Evolutionary conservation across 2,329 filamentous ascomycete genomes (phyloP).

Genomic region (Aspergillus intermedius): DNA sequence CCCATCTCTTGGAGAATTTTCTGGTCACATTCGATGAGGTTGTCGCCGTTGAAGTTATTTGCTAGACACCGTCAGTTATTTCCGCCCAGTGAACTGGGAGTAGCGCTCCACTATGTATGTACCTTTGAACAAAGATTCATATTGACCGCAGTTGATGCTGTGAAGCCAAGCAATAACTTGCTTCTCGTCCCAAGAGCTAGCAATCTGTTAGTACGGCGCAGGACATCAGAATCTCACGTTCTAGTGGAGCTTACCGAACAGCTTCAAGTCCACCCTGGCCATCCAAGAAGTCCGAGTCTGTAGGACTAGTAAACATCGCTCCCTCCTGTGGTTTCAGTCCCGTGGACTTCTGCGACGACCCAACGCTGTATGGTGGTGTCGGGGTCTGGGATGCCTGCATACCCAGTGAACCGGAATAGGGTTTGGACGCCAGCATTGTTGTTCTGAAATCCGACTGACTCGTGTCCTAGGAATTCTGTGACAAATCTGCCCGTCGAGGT

Average conservation of each 20-base stretch:
- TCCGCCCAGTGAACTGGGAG: background rate
- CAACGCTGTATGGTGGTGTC: slow-evolving; percentile 26
- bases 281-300: slow-evolving; percentile 88
- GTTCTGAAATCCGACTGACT: background rate
- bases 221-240: background rate
- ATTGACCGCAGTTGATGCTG: slow-evolving; percentile 87
- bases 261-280: slow-evolving; percentile 64
- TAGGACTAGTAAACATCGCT: slow-evolving; percentile 65
- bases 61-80: slow-evolving; percentile 36
- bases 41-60: slow-evolving; percentile 97
- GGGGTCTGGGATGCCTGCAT: slow-evolving; percentile 29
- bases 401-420: slow-evolving; percentile 29
- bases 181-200: slow-evolving; percentile 77
- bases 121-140: slow-evolving; percentile 79
- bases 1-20: slow-evolving; percentile 95
- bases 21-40: slow-evolving; percentile 94
- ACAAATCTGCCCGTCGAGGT: background rate
- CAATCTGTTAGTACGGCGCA: slow-evolving; percentile 15
- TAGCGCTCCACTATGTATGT: slow-evolving; percentile 8
- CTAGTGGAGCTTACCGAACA: slow-evolving; percentile 51
- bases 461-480: background rate
- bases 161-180: slow-evolving; percentile 85
- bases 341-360: slow-evolving; percentile 21
- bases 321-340: slow-evolving; percentile 28
- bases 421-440: slow-evolving; percentile 39